A percentile compares a stretch with the other conserved stretches of the same genome.
Evolutionary conservation across 345 rosid genomes (phyloP).

Genomic region (Pseudoturritis turrita): DNA sequence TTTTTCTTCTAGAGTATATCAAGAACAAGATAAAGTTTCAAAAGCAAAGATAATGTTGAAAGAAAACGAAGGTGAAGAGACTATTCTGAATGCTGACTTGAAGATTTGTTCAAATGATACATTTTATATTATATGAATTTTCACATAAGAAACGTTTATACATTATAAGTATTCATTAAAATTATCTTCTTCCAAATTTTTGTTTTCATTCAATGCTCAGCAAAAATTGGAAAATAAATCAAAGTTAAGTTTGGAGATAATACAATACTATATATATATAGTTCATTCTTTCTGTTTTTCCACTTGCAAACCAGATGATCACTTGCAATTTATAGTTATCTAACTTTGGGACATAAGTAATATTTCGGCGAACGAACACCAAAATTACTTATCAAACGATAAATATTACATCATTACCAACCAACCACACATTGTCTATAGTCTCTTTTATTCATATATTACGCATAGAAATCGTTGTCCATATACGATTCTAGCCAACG

Average conservation of each 20-base stretch:
- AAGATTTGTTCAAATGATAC: not conserved
- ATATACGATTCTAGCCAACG: slow-evolving; percentile 16
- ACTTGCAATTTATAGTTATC: not conserved
- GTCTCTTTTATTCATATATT: not conserved
- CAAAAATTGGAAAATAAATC: not conserved
- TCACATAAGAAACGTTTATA: no score
- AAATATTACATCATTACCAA: not conserved
- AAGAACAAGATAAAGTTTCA: not conserved
- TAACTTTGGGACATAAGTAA: not conserved
- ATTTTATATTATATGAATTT: not conserved
- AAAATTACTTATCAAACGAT: not conserved
- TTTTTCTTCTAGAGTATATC: not conserved
- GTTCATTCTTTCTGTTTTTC: no score
- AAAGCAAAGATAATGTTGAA: not conserved
- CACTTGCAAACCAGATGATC: not conserved
- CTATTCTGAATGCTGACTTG: not conserved
- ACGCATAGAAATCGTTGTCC: not conserved
- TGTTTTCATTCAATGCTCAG: not conserved
- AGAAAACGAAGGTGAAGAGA: not conserved
- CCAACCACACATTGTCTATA: not conserved
- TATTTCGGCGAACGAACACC: no score
- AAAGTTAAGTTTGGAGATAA: not conserved
- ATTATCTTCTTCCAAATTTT: not conserved
- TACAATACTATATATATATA: no score
- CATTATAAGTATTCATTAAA: not conserved